These are phyloP conservation scores for Aspergillus ibericus DNA, from an alignment of 2,329 filamentous ascomycete species.

Conservation along the genomic window DNA sequence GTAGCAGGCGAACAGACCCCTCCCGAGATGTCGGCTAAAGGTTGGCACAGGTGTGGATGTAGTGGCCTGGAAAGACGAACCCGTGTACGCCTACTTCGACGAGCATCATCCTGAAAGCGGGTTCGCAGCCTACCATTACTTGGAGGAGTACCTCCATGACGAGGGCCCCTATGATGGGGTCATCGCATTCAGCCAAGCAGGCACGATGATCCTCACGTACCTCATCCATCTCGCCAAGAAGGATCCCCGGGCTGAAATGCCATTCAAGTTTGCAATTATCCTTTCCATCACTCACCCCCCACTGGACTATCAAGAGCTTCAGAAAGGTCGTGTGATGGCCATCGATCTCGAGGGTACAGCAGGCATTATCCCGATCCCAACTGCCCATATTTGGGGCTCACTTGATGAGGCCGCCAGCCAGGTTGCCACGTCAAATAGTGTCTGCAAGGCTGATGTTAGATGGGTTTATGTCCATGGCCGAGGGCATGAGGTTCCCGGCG, in stretches of 20 bases:
- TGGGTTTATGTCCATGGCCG: constrained; percentile 15
- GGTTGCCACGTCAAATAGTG: constrained; percentile 3
- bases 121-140: constrained; percentile 1
- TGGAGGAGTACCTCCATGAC: constrained; percentile 19
- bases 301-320: constrained; percentile 4
- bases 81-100: constrained; percentile 11
- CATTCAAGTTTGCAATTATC: constrained; percentile 28
- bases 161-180: constrained; percentile 32
- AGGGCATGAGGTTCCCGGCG: constrained; percentile 16
- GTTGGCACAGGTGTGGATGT: neutral
- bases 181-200: constrained; percentile 29
- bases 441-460: constrained; percentile 9
- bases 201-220: constrained; percentile 19
- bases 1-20: neutral
- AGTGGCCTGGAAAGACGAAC: constrained; percentile 6
- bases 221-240: constrained; percentile 1
- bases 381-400: constrained; percentile 20
- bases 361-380: constrained; percentile 11
- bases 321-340: neutral
- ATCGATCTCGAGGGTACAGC: neutral
- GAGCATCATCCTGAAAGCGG: neutral
- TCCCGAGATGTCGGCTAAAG: neutral
- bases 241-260: constrained; percentile 1
- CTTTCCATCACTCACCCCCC: constrained; percentile 15
- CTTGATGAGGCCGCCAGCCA: neutral